phyloP scores from a whole-genome alignment of 2,329 filamentous ascomycete species.

The Leptodontidium sp. region DNA sequence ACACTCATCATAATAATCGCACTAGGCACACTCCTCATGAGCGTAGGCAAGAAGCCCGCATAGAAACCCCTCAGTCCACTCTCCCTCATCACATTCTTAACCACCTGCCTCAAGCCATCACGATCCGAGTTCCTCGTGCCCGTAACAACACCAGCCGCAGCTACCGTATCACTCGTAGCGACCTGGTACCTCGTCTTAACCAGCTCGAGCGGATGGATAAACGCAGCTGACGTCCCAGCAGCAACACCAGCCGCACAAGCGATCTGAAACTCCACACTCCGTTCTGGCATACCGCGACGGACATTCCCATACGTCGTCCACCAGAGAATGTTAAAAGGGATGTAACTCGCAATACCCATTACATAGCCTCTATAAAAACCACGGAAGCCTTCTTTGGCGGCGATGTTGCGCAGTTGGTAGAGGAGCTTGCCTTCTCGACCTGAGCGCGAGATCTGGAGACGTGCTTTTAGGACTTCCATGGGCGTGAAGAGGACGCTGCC shows the following conservation, averaged over 20 bases:
- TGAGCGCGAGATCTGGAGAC: constrained; percentile 33
- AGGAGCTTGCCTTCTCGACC: constrained; percentile 33
- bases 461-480: constrained; percentile 38
- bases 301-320: constrained; percentile 38
- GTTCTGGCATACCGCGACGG: constrained; percentile 28
- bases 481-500: constrained; percentile 36
- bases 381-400: constrained; percentile 31
- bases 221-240: constrained; percentile 28
- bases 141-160: constrained; percentile 22
- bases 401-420: constrained; percentile 35
- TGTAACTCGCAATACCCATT: constrained; percentile 35
- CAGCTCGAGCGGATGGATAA: constrained; percentile 37
- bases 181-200: constrained; percentile 40
- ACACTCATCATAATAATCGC: constrained; percentile 40
- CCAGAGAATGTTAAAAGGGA: constrained; percentile 37
- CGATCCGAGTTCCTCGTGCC: constrained; percentile 31
- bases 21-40: constrained; percentile 36
- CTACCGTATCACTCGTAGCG: constrained; percentile 37
- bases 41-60: constrained; percentile 33
- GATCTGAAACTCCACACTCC: constrained; percentile 25
- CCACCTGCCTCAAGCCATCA: constrained; percentile 33
- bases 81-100: constrained; percentile 35
- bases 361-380: constrained; percentile 37
- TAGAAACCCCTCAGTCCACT: constrained; percentile 36
- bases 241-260: constrained; percentile 30